Base-by-base conservation (phyloP, 768 basidiomycete species). In the Macrolepiota dolichaula region DNA sequence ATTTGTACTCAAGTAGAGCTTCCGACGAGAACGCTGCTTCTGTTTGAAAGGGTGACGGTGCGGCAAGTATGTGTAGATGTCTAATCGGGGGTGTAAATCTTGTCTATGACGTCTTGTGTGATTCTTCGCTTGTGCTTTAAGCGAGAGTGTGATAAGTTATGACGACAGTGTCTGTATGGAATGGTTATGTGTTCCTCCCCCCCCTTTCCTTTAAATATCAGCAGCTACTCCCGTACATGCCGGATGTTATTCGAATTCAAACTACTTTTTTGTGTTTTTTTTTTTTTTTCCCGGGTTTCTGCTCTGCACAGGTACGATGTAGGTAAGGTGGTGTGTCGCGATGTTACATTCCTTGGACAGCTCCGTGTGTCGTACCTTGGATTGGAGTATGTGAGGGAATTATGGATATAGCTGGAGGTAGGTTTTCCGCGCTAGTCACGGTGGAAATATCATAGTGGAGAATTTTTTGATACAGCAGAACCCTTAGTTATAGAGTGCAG, bases 1-100 rank as follows among this genome's bases (percentile, higher is more conserved):
- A 3, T 47, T 35, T n/a, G n/a, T n/a, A n/a, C n/a, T n/a, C n/a
- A n/a, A n/a, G 57, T 38, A 25, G 24, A 53, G 37, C 25, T 60
- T 60, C 59, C 59, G 59, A 60, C 42, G 5, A 60, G 19, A 42
- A 42, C 59, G 59, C 59, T 59, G 35, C n/a, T n/a, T n/a, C n/a
- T n/a, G n/a, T n/a, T n/a, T n/a, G n/a, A n/a, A n/a, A n/a, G 47
- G 19, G 35, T 59, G 29, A 47, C 42, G 42, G 17, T 32, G n/a
- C 59, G 51, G 51, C 9, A 53, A 44, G 40, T 15, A n/a, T n/a
- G n/a, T n/a, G n/a, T 13, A 32, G 3, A 32, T 3, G 29, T 32
- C 29, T 22, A 49, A 9, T 24, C 36, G n/a, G n/a, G n/a, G n/a
- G n/a, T n/a, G 15, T 27, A 10, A 32, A 52, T 22, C 15, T n/a